These are phyloP conservation scores for Pythium oligandrum DNA, from an alignment of 352 stramenopile genomes.

Conservation along the genomic window DNA sequence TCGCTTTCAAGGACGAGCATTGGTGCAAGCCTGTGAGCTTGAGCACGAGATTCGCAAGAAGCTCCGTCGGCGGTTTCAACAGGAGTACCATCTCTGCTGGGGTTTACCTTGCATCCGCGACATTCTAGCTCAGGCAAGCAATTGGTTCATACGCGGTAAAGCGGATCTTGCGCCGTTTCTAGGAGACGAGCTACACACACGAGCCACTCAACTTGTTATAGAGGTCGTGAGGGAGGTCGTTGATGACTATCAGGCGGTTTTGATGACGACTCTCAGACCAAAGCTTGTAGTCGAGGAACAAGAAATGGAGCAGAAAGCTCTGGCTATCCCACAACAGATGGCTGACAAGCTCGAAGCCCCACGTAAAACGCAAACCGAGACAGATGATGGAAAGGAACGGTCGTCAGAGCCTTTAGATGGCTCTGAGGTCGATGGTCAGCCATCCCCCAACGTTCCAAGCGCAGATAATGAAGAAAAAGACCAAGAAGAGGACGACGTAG, in stretches of 20 bases:
- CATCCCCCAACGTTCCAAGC: no score
- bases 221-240: slow-evolving; percentile 47
- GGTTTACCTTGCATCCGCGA: slow-evolving; percentile 62
- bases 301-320: no score
- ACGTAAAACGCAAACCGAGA: no score
- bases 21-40: slow-evolving; percentile 3
- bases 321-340: no score
- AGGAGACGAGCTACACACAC: slow-evolving; percentile 30
- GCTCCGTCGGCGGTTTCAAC: slow-evolving; percentile 58
- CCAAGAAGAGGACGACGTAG: neutral
- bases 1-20: no score
- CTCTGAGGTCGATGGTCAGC: no score
- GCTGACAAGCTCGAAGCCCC: no score
- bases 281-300: no score
- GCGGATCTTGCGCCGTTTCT: slow-evolving; percentile 61
- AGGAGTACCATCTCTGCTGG: slow-evolving; percentile 64
- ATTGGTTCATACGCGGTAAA: slow-evolving; percentile 60
- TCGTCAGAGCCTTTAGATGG: no score
- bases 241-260: slow-evolving; percentile 24
- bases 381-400: no score
- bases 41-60: slow-evolving; percentile 37
- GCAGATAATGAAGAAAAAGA: neutral
- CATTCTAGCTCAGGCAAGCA: slow-evolving; percentile 50
- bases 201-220: slow-evolving; percentile 33
- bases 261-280: no score